Evolutionary conservation across 202 grass and related monocot species (phyloP).

Genomic region (Saccharum hybrid): DNA sequence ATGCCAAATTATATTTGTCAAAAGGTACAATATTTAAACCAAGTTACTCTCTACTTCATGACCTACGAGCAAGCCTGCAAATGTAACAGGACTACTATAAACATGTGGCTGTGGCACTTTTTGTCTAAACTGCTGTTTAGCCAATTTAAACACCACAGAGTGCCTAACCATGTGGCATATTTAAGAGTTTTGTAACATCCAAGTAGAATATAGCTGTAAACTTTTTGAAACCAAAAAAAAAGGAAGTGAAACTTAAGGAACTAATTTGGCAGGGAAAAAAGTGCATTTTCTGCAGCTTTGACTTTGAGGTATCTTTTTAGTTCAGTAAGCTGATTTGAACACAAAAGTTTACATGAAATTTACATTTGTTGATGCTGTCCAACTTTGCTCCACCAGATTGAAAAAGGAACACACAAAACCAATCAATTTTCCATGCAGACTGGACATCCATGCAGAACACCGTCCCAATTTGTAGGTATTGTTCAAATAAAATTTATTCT

Average conservation of each 20-base stretch:
- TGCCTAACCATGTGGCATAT: background rate
- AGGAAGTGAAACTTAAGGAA: background rate
- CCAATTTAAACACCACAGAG: background rate
- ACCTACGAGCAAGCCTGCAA: constrained; percentile 15
- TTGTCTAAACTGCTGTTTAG: background rate
- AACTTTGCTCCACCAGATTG: constrained; percentile 3
- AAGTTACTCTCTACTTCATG: background rate
- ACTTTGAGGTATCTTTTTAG: background rate
- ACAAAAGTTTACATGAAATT: background rate
- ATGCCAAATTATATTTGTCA: background rate
- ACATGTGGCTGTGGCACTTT: background rate
- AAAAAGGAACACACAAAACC: background rate
- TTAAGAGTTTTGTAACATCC: background rate
- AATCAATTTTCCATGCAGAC: background rate
- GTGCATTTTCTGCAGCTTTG: background rate
- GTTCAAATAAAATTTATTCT: background rate
- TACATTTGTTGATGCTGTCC: background rate
- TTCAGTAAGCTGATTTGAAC: background rate
- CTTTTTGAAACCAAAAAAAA: background rate
- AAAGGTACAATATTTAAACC: background rate
- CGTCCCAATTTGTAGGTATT: background rate
- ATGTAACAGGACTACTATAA: background rate
- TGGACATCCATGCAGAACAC: background rate
- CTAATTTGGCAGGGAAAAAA: background rate
- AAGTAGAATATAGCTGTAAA: constrained; percentile 19